Evolutionary conservation across 441 rosid species (phyloP).

Genomic region (Pelargonium fulgidum): DNA sequence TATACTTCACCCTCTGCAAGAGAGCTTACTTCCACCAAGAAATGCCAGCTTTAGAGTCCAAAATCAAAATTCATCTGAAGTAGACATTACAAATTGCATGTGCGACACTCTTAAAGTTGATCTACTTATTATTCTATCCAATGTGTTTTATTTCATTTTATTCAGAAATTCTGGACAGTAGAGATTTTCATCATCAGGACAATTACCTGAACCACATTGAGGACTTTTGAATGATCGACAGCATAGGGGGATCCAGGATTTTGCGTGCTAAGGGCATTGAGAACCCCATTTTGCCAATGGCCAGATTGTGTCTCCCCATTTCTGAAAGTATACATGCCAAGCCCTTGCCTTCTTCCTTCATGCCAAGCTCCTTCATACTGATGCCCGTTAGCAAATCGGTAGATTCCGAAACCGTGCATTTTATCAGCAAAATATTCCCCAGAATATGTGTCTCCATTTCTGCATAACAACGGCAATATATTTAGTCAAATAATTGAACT

Average conservation of each 20-base stretch:
- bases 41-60: too few species aligned
- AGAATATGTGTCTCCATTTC: conserved; percentile 60
- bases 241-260: conserved; percentile 28
- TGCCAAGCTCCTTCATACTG: conserved; percentile 71
- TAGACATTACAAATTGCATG: too few species aligned
- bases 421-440: conserved; percentile 71
- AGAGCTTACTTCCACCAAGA: too few species aligned
- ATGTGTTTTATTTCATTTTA: neutral
- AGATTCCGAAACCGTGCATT: conserved; percentile 66
- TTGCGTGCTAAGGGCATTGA: conserved; percentile 32
- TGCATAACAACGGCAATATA: conserved; percentile 20
- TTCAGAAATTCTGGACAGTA: neutral
- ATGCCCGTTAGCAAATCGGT: conserved; percentile 57
- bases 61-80: too few species aligned
- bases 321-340: conserved; percentile 59
- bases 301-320: conserved; percentile 58
- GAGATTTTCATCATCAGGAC: neutral
- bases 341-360: conserved; percentile 69
- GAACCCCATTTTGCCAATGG: conserved; percentile 54
- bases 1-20: too few species aligned
- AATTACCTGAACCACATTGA: conserved; percentile 42
- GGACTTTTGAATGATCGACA: conserved; percentile 38
- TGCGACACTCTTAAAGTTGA: too few species aligned
- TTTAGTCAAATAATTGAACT: conserved; percentile 13
- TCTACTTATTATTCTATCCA: too few species aligned